These are phyloP conservation scores for Daldinia decipiens DNA, from an alignment of 495 filamentous ascomycete genomes.

Conservation along the genomic window DNA sequence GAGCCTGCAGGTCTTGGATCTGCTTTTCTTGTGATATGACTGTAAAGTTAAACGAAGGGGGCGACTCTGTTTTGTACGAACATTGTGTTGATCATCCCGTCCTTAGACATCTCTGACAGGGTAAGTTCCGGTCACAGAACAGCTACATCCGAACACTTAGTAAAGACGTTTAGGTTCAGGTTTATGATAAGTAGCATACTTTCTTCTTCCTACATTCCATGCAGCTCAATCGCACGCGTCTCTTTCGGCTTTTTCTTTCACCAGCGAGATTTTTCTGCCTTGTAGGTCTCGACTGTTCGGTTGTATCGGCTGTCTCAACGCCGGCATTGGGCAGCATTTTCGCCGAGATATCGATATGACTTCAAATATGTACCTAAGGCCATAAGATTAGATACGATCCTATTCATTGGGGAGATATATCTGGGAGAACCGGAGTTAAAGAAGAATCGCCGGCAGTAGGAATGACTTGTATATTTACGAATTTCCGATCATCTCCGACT, in stretches of 20 bases:
- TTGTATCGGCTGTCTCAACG: background rate
- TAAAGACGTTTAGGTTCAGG: background rate
- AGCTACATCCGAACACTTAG: slow-evolving; percentile 23
- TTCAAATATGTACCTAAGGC: background rate
- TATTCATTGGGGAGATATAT: background rate
- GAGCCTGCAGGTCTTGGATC: slow-evolving; percentile 27
- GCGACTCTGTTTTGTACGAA: slow-evolving; percentile 30
- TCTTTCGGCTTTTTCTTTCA: slow-evolving; percentile 32
- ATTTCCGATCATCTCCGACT: slow-evolving; percentile 4
- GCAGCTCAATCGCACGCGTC: slow-evolving; percentile 40
- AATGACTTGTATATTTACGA: background rate
- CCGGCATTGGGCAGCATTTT: slow-evolving; percentile 10
- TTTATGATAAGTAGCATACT: slow-evolving; percentile 18
- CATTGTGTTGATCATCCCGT: slow-evolving; percentile 36
- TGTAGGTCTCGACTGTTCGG: background rate
- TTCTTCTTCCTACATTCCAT: slow-evolving; percentile 45
- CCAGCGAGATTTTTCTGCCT: background rate
- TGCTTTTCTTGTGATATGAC: slow-evolving; percentile 26
- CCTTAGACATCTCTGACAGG: slow-evolving; percentile 43
- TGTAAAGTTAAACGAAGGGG: background rate
- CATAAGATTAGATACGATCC: background rate
- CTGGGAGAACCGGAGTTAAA: slow-evolving; percentile 14
- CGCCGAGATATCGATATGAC: background rate
- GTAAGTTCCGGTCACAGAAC: slow-evolving; percentile 42
- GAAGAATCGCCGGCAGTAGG: slow-evolving; percentile 6